These are phyloP conservation scores for Leccinum sublutescens DNA, from an alignment of 768 basidiomycete species.

Conservation along the genomic window DNA sequence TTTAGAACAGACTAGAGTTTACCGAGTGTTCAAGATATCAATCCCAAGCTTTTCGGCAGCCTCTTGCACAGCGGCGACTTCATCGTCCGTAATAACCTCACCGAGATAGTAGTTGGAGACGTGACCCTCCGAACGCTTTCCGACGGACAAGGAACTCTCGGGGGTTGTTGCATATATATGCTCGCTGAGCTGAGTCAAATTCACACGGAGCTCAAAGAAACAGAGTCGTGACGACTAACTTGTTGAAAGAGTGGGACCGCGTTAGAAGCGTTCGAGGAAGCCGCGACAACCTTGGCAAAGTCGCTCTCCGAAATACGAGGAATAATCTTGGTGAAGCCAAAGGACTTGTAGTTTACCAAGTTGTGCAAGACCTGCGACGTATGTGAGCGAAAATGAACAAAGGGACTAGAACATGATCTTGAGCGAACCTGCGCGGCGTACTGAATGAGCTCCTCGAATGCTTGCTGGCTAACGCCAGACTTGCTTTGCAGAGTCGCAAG, in stretches of 20 bases:
- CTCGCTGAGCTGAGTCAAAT: constrained; percentile 53
- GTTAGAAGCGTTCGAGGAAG: constrained; percentile 56
- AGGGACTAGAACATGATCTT: not conserved
- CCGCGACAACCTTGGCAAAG: constrained; percentile 61
- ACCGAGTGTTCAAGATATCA: constrained; percentile 84
- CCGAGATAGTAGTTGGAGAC: constrained; percentile 86
- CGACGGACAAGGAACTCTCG: constrained; percentile 68
- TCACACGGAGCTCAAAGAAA: not conserved
- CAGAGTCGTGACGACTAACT: constrained; percentile 35
- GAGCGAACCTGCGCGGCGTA: constrained; percentile 65
- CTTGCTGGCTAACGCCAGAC: constrained; percentile 52
- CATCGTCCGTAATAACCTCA: constrained; percentile 66
- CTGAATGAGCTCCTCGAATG: constrained; percentile 70
- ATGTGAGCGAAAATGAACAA: not conserved
- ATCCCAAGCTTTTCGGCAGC: constrained; percentile 75
- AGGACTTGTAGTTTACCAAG: constrained; percentile 68
- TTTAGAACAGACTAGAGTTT: not conserved
- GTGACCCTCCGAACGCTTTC: constrained; percentile 76
- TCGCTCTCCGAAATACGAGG: constrained; percentile 62
- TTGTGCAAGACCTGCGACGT: constrained; percentile 39
- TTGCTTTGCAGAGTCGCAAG: constrained; percentile 49
- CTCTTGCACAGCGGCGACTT: constrained; percentile 72
- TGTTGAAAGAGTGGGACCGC: constrained; percentile 62
- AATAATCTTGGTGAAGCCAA: constrained; percentile 84
- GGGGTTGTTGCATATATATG: constrained; percentile 72